Conservation (phyloP, 2,329 filamentous ascomycete genomes). For the Cordyceps tenuipes region DNA sequence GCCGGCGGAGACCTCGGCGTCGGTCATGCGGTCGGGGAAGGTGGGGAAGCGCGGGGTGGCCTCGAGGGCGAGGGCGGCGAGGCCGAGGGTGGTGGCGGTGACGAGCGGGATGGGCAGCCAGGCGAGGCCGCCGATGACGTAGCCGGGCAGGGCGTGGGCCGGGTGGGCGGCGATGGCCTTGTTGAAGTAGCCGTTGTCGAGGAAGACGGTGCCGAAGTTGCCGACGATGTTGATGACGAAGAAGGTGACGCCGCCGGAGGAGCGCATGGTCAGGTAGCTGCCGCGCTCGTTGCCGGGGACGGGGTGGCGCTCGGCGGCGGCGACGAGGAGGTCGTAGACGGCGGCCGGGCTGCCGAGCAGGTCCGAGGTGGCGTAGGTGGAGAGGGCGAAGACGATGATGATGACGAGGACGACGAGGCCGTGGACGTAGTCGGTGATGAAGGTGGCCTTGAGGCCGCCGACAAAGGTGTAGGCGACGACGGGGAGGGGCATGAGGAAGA, state of each 20-base stretch:
- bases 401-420: conserved; percentile 79
- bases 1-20: conserved; percentile 70
- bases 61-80: conserved; percentile 73
- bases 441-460: conserved; percentile 78
- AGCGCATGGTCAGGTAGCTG: conserved; percentile 77
- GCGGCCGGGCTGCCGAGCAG: conserved; percentile 64
- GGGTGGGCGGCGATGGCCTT: conserved; percentile 86
- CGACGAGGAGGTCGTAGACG: conserved; percentile 70
- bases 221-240: conserved; percentile 76
- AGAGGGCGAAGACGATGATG: conserved; percentile 77
- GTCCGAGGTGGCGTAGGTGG: conserved; percentile 66
- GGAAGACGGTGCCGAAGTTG: conserved; percentile 77
- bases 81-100: conserved; percentile 79
- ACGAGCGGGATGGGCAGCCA: conserved; percentile 96
- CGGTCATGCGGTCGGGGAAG: conserved; percentile 62
- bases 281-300: conserved; percentile 73
- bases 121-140: conserved; percentile 74
- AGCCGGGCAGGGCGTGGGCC: conserved; percentile 78
- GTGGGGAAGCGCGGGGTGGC: conserved; percentile 63
- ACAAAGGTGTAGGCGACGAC: conserved; percentile 73
- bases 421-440: conserved; percentile 79
- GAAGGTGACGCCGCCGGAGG: conserved; percentile 68
- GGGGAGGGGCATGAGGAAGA: conserved; percentile 60
- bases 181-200: conserved; percentile 87
- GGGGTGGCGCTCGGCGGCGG: conserved; percentile 61